These are phyloP conservation scores for Pichia nakasei DNA, from an alignment of 805 yeast species.

Conservation along the genomic window DNA sequence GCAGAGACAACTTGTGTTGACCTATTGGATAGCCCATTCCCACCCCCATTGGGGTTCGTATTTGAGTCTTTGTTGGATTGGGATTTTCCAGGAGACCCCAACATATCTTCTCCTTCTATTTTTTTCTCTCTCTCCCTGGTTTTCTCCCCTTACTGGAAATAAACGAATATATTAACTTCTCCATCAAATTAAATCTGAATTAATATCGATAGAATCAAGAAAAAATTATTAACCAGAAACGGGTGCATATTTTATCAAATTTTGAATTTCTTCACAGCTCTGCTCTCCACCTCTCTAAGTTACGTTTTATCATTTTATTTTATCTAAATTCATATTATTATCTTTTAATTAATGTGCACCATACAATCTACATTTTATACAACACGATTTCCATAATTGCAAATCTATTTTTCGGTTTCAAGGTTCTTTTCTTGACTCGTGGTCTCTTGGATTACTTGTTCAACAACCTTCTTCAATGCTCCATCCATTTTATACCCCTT, in stretches of 20 bases:
- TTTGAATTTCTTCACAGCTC: no score
- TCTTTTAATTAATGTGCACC: no score
- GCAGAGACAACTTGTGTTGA: slow-evolving; percentile 56
- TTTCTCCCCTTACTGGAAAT: no score
- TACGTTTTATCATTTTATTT: no score
- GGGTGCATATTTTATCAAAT: no score
- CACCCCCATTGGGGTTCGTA: neutral
- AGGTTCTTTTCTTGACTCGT: neutral
- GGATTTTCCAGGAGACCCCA: neutral
- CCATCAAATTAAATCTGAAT: no score
- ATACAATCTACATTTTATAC: neutral
- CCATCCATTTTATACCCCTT: slow-evolving; percentile 19
- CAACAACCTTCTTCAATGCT: slow-evolving; percentile 15
- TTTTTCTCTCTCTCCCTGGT: no score
- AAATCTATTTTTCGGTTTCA: neutral
- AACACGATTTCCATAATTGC: neutral
- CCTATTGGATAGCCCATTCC: slow-evolving; percentile 3
- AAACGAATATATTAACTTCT: no score
- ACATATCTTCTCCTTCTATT: neutral
- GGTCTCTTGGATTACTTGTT: slow-evolving; percentile 7
- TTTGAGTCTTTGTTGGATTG: neutral
- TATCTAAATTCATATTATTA: no score
- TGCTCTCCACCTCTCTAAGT: no score
- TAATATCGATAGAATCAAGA: no score
- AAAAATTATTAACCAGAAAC: no score